phyloP scores from a whole-genome alignment of 352 stramenopile genomes.

The Elongisporangium anandrum region DNA sequence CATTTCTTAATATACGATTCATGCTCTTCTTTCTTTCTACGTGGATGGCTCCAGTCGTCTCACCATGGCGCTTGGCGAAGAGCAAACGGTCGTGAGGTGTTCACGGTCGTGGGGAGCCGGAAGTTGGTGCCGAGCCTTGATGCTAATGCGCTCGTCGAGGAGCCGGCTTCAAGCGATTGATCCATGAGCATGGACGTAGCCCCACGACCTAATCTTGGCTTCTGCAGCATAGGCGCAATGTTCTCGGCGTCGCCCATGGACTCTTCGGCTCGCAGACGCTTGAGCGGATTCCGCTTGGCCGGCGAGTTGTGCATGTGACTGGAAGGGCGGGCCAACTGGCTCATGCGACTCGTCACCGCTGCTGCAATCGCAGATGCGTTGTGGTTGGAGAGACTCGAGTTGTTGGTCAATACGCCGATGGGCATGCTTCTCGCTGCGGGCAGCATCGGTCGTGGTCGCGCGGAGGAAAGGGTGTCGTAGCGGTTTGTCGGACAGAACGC shows the following conservation, averaged over 20 bases:
- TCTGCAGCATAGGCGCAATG: conserved; percentile 28
- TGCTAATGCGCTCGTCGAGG: conserved; percentile 13
- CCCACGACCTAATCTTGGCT: conserved; percentile 35
- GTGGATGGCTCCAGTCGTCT: not conserved
- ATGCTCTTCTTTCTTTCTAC: conserved; percentile 3
- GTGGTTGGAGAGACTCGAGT: conserved; percentile 2
- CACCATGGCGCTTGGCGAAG: conserved; percentile 37
- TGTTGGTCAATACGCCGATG: conserved; percentile 15
- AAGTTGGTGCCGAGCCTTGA: conserved; percentile 5
- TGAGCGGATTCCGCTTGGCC: conserved; percentile 44
- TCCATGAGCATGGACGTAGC: conserved; percentile 14
- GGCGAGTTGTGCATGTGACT: conserved; percentile 37
- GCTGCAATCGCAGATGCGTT: conserved; percentile 11
- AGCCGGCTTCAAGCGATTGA: not conserved
- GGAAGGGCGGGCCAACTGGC: conserved; percentile 32
- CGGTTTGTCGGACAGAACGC: not conserved
- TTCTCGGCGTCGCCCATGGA: conserved; percentile 43
- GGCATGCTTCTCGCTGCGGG: not conserved
- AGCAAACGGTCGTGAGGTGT: conserved; percentile 32
- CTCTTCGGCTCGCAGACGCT: conserved; percentile 41
- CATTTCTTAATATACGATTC: conserved; percentile 12
- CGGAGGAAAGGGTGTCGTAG: not conserved
- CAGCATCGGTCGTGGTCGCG: not conserved
- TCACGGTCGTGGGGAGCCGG: conserved; percentile 1
- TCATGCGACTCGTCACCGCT: conserved; percentile 13